Conservation (phyloP, 2,329 filamentous ascomycete genomes). For the Blastomyces emzantsi region DNA sequence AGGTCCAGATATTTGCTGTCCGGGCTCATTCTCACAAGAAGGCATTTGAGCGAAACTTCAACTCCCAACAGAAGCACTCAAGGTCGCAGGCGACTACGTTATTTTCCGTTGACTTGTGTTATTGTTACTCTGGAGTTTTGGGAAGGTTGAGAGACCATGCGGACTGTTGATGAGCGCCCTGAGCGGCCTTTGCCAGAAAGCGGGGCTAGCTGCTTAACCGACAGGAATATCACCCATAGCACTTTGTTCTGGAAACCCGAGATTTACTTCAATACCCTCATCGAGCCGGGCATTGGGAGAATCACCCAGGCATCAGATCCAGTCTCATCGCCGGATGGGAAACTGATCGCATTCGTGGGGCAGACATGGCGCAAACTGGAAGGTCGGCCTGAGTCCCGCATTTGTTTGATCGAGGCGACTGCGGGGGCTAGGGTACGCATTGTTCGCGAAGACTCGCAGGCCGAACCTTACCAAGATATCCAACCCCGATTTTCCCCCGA, state of each 20-base stretch:
- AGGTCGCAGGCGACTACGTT: background rate
- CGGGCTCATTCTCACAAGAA: background rate
- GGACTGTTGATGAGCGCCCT: background rate
- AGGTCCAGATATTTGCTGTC: background rate
- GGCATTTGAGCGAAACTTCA: background rate
- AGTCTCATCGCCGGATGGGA: background rate
- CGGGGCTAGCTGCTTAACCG: background rate
- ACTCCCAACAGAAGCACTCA: background rate
- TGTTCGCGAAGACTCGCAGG: background rate
- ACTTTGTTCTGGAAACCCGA: background rate
- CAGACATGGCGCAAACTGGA: constrained; percentile 3
- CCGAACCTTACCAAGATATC: background rate
- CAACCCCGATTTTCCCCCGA: background rate
- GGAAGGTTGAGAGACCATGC: background rate
- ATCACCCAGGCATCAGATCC: background rate
- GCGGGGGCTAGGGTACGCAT: background rate
- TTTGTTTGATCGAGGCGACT: background rate
- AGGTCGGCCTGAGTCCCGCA: background rate
- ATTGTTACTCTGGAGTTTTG: background rate
- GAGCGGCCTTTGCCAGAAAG: background rate
- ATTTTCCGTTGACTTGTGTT: background rate
- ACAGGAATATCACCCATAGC: background rate
- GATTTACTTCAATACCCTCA: background rate
- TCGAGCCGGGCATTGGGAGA: background rate
- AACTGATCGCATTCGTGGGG: background rate